phyloP scores from a whole-genome alignment of 371 early-diverging fungal genomes.

The Parasitella parasitica region DNA sequence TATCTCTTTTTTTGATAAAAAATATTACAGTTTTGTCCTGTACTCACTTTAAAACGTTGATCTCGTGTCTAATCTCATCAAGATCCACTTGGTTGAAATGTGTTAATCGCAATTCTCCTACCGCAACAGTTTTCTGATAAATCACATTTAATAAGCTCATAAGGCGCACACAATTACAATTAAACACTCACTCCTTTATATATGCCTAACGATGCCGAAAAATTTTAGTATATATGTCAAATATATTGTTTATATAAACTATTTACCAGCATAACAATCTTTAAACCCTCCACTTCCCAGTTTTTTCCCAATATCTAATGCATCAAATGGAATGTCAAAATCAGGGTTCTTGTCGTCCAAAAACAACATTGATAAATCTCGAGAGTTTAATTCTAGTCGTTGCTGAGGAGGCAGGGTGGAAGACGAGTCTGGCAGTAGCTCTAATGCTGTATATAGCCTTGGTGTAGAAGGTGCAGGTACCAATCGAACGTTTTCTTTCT shows the following conservation, averaged over 20 bases:
- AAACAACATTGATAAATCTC: conserved; percentile 56
- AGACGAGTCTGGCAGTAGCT: conserved; percentile 37
- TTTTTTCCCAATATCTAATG: conserved; percentile 59
- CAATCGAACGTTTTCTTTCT: conserved; percentile 66
- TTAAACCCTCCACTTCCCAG: conserved; percentile 82
- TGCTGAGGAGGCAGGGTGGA: conserved; percentile 25
- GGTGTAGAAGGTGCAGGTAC: conserved; percentile 74
- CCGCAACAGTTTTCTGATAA: conserved; percentile 64
- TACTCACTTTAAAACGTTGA: conserved; percentile 70
- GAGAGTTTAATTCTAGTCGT: conserved; percentile 46
- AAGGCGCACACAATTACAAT: background rate
- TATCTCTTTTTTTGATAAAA: no score
- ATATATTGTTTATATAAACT: background rate
- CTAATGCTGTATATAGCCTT: conserved; percentile 52
- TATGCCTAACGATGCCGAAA: background rate
- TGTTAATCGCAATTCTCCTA: conserved; percentile 67
- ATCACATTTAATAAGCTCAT: background rate
- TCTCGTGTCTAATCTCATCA: conserved; percentile 74
- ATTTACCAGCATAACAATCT: conserved; percentile 66
- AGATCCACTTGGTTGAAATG: conserved; percentile 71
- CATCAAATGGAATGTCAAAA: conserved; percentile 63
- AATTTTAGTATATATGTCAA: background rate
- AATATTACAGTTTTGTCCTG: background rate
- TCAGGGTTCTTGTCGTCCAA: conserved; percentile 39
- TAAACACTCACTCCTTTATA: conserved; percentile 64